Percentiles rank a stretch among this genome's conserved stretches.
phyloP scores from a whole-genome alignment of 768 basidiomycete genomes.

The Peribolospora baueri region DNA sequence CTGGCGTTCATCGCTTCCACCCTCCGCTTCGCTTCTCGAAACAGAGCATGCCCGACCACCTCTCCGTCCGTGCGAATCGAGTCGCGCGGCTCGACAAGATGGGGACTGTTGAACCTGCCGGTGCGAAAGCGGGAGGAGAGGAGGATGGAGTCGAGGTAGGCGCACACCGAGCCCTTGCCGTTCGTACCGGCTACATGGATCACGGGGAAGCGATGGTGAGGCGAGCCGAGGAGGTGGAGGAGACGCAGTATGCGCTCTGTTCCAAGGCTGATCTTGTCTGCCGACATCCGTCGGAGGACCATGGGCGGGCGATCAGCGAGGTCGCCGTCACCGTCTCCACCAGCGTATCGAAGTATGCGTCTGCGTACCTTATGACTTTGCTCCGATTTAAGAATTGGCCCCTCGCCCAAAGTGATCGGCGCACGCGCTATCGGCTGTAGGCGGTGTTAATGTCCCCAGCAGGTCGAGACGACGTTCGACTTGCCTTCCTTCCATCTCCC shows the following conservation, averaged over 20 bases:
- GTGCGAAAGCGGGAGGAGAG: conserved; percentile 30
- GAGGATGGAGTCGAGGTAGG: conserved; percentile 54
- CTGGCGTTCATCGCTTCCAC: conserved; percentile 28
- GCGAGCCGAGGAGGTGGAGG: conserved; percentile 27
- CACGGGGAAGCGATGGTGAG: conserved; percentile 47
- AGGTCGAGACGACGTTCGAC: no score
- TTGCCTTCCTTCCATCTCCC: no score
- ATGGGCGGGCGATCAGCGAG: neutral
- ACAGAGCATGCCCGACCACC: conserved; percentile 29
- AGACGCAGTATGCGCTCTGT: conserved; percentile 17
- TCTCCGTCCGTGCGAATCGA: conserved; percentile 42
- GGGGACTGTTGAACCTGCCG: conserved; percentile 80
- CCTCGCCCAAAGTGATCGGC: no score
- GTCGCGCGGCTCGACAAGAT: conserved; percentile 54
- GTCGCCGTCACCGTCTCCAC: no score
- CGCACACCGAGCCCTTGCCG: conserved; percentile 84
- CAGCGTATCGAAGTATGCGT: no score
- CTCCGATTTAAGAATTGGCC: no score
- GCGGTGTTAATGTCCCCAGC: no score
- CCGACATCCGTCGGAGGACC: no score
- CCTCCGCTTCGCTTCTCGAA: conserved; percentile 21
- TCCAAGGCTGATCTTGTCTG: conserved; percentile 15
- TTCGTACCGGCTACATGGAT: conserved; percentile 87
- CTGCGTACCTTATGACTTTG: no score
- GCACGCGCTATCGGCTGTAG: no score